Evolutionary conservation across 140 eudicot genomes (phyloP), one percentile per base, ranked within the genome.

Genomic region (Bidens hawaiensis): DNA sequence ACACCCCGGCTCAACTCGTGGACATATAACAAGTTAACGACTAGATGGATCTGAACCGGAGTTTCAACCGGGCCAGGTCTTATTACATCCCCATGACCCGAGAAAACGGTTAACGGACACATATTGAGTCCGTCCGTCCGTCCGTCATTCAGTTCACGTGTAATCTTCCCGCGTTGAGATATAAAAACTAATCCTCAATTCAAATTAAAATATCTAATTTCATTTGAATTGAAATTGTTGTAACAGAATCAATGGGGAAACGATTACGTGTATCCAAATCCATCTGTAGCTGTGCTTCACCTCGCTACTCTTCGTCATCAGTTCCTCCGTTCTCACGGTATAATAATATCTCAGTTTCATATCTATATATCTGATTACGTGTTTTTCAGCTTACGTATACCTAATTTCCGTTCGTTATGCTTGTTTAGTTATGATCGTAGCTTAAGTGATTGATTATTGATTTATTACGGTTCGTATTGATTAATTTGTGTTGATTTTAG

Each of bases 211-310:
- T 9, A 24, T 34, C 50, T 66, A 47, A 58, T 38, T 74, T 66
- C 54, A 26, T 55, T 57, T 65, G 60, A 22, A 65, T 49, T 57
- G 43, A 14, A 31, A 6, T 26, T 34, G 6, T 30, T 30, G 13
- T 36, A 13, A 15, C 41, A 55, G 18, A 61, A 91, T n/a, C n/a
- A n/a, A n/a, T 87, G 98, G 95, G 85, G 79, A 91, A 91, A 74
- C 91, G 96, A 68, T 62, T 91, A 53, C 77, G 94, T 45, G 77
- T 76, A 68, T 57, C 79, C 21, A 76, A 79, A 65, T 66, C 98
- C 24, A 78, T 89, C 52, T 64, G 88, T 72, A 66, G 95, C 80
- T 93, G 99, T 71, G 76, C 83, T 46, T 82, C 97, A 64, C 98
- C 94, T 15, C 83, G 82, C 1, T 52, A 65, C 22, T 54, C 90